A percentile compares a stretch with the other conserved stretches of the same genome.
Evolutionary conservation across 352 stramenopile species (phyloP).

Genomic region (Globisporangium recalcitrans): DNA sequence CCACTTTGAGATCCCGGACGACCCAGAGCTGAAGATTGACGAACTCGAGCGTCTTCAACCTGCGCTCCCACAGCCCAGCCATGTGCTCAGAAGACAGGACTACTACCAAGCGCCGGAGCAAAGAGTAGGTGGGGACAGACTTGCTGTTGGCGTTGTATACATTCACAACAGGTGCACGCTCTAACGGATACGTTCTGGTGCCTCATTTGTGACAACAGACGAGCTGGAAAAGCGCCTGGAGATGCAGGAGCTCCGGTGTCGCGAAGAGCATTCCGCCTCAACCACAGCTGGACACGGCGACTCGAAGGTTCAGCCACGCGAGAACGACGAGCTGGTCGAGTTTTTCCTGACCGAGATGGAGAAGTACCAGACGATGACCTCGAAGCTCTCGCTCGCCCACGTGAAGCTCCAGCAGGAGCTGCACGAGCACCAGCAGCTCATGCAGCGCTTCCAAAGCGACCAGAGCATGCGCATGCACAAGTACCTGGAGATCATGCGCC

Average conservation of each 20-base stretch:
- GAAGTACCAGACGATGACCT: constrained; percentile 32
- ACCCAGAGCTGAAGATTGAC: not conserved
- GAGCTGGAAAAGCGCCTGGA: constrained; percentile 29
- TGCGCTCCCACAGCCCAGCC: not conserved
- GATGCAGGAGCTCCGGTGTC: constrained; percentile 26
- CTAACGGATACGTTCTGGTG: not conserved
- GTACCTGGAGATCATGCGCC: constrained; percentile 33
- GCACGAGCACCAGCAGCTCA: constrained; percentile 20
- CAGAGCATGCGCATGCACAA: constrained; percentile 28
- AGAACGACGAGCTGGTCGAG: constrained; percentile 35
- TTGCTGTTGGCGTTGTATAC: not conserved
- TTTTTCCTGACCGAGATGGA: constrained; percentile 48
- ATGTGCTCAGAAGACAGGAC: not conserved
- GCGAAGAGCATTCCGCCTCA: constrained; percentile 5
- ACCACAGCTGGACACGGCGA: not conserved
- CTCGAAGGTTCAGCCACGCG: constrained; percentile 5
- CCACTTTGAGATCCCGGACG: constrained; percentile 3
- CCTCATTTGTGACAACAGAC: constrained; percentile 4
- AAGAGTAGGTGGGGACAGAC: constrained; percentile 6
- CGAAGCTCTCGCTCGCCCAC: constrained; percentile 22
- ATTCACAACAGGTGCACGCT: too few relatives aligned
- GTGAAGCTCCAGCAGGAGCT: constrained; percentile 28
- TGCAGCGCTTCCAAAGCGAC: constrained; percentile 24
- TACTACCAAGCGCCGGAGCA: not conserved
- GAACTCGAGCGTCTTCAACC: not conserved